Conservation (phyloP, 768 basidiomycete genomes). For the Lactarius sp. region DNA sequence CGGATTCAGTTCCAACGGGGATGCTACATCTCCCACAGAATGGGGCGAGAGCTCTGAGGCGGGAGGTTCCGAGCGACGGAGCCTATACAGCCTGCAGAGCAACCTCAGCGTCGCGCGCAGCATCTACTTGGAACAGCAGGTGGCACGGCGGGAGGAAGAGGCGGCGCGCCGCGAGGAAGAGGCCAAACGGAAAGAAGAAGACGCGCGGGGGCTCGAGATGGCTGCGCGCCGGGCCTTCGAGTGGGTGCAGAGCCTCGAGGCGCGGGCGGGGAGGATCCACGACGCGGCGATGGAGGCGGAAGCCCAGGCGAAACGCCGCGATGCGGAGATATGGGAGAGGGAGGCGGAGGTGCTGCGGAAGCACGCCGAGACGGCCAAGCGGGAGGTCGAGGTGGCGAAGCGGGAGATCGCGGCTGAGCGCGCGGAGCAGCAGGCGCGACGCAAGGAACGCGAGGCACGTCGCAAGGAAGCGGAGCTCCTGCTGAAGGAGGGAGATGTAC, state of each 20-base stretch:
- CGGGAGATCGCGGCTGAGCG: slow-evolving; percentile 10
- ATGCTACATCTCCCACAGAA: neutral
- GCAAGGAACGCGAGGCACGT: slow-evolving; percentile 7
- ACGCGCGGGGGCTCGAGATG: slow-evolving; percentile 12
- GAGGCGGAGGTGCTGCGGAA: slow-evolving; percentile 12
- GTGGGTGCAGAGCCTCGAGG: slow-evolving; percentile 15
- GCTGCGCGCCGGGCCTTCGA: slow-evolving; percentile 17
- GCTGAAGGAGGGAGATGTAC: slow-evolving; percentile 5
- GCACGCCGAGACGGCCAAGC: slow-evolving; percentile 10
- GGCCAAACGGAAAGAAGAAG: slow-evolving; percentile 6
- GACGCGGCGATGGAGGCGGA: slow-evolving; percentile 8
- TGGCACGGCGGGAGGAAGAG: slow-evolving; percentile 15
- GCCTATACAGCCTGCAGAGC: slow-evolving; percentile 13
- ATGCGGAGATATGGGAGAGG: slow-evolving; percentile 14
- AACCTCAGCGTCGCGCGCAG: slow-evolving; percentile 11
- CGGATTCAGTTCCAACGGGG: neutral
- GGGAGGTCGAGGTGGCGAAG: slow-evolving; percentile 5
- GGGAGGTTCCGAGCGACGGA: slow-evolving; percentile 4
- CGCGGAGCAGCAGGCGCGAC: slow-evolving; percentile 11
- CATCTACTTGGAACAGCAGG: slow-evolving; percentile 13
- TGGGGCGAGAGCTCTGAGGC: slow-evolving; percentile 7
- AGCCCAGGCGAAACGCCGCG: slow-evolving; percentile 4
- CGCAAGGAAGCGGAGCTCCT: slow-evolving; percentile 14
- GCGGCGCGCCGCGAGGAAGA: slow-evolving; percentile 9
- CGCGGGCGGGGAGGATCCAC: slow-evolving; percentile 12